Evolutionary conservation across 345 rosid species (phyloP).

Genomic region (Noccaea bulbosa): DNA sequence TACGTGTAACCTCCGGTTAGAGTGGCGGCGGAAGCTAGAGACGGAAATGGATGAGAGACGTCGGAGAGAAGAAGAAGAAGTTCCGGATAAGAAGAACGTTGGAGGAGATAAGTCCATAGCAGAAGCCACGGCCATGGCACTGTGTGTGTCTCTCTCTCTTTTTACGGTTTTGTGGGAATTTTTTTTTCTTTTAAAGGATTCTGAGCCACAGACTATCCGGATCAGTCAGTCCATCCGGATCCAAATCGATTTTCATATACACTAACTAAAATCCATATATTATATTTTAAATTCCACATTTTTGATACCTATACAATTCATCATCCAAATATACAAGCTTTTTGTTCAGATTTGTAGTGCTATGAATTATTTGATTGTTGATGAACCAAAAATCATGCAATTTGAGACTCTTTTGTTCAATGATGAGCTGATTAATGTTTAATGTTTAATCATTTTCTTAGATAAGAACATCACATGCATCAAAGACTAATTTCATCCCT

Average conservation of each 20-base stretch:
- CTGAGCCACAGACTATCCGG: slow-evolving; percentile 43
- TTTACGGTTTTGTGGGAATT: slow-evolving; percentile 10
- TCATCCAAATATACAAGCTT: neutral
- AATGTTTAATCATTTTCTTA: slow-evolving; percentile 14
- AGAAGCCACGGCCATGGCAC: slow-evolving; percentile 43
- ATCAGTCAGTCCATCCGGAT: neutral
- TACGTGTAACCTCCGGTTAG: slow-evolving; percentile 32
- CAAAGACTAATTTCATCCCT: neutral
- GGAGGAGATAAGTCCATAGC: slow-evolving; percentile 51
- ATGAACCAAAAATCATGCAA: slow-evolving; percentile 21
- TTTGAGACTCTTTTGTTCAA: slow-evolving; percentile 18
- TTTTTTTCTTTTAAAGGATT: neutral
- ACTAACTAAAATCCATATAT: neutral
- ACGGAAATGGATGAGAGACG: slow-evolving; percentile 36
- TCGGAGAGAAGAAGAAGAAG: slow-evolving; percentile 29
- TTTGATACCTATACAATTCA: neutral
- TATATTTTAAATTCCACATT: neutral
- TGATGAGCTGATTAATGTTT: slow-evolving; percentile 11
- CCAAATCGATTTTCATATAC: neutral
- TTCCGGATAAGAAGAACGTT: slow-evolving; percentile 51
- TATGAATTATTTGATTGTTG: neutral
- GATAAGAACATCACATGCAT: slow-evolving; percentile 25
- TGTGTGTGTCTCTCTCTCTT: slow-evolving; percentile 10
- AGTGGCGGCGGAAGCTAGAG: slow-evolving; percentile 16
- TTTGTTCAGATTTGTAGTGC: slow-evolving; percentile 8